A percentile compares a stretch with the other conserved stretches of the same genome.
Conservation (phyloP, 768 basidiomycete genomes). For the Gloeostereum incarnatum region DNA sequence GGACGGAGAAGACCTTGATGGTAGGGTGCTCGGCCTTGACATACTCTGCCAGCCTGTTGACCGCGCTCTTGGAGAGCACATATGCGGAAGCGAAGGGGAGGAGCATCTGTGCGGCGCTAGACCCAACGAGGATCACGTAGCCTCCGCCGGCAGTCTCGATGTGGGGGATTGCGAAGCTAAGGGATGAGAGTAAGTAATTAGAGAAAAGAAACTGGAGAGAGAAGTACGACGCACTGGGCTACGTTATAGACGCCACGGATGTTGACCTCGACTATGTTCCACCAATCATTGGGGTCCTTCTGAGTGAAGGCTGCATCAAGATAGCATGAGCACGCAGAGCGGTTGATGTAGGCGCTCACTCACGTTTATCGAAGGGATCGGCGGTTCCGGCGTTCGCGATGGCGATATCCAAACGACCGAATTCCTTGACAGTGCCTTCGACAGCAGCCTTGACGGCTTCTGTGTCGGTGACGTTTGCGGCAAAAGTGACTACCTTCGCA, state of each 20-base stretch:
- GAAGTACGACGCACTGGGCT: conserved; percentile 9
- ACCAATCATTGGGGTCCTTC: conserved; percentile 14
- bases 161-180: conserved; percentile 7
- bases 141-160: conserved; percentile 8
- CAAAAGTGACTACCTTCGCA: conserved; percentile 11
- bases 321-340: too few species aligned
- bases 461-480: conserved; percentile 15
- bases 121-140: conserved; percentile 7
- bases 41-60: too few species aligned
- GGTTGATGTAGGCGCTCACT: background rate
- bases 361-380: conserved; percentile 11
- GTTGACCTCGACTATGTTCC: conserved; percentile 13
- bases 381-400: conserved; percentile 17
- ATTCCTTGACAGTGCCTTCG: conserved; percentile 10
- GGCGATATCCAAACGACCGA: conserved; percentile 18
- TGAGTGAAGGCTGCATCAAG: conserved; percentile 10
- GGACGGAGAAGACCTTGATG: conserved; percentile 8
- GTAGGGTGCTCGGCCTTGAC: too few species aligned
- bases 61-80: conserved; percentile 6
- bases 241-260: conserved; percentile 13
- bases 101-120: conserved; percentile 7
- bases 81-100: conserved; percentile 9
- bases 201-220: too few species aligned
- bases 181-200: background rate
- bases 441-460: conserved; percentile 14